Evolutionary conservation across 345 rosid genomes (phyloP).

Genomic region (Syzygium aqueum): DNA sequence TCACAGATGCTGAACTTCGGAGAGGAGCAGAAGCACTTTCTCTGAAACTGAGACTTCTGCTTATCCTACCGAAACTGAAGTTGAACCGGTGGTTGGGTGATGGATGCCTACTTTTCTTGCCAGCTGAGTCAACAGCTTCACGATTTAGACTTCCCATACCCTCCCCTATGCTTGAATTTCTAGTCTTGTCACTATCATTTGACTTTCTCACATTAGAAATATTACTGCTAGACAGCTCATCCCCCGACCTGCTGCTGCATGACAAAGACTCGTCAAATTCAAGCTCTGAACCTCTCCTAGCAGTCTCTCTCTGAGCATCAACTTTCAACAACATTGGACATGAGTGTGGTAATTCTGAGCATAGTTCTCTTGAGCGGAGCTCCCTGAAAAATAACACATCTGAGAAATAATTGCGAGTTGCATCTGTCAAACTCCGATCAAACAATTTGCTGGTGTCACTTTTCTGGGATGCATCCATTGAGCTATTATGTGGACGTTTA

Average conservation of each 20-base stretch:
- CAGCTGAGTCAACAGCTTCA: conserved; percentile 24
- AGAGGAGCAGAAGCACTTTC: conserved; percentile 46
- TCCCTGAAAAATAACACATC: conserved; percentile 13
- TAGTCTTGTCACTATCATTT: background rate
- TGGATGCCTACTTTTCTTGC: conserved; percentile 32
- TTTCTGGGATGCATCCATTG: conserved; percentile 1
- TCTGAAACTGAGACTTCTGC: conserved; percentile 70
- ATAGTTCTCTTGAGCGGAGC: conserved; percentile 10
- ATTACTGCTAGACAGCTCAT: background rate
- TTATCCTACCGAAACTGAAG: conserved; percentile 63
- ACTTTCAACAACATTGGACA: conserved; percentile 36
- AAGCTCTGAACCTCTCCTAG: conserved; percentile 10
- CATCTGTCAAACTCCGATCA: conserved; percentile 16
- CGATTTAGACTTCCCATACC: conserved; percentile 28
- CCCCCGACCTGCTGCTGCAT: background rate
- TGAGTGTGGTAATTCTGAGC: conserved; percentile 35
- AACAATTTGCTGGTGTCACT: conserved; percentile 6
- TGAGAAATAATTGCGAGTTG: conserved; percentile 16
- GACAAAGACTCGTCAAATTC: conserved; percentile 13
- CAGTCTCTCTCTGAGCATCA: conserved; percentile 9
- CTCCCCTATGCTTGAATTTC: conserved; percentile 19
- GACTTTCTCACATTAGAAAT: conserved; percentile 9
- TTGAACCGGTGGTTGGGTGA: conserved; percentile 69
- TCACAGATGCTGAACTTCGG: conserved; percentile 29
- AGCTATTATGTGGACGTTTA: conserved; percentile 13